A percentile compares a stretch with the other conserved stretches of the same genome.
These are phyloP conservation scores for Saturnispora halmiae DNA, from an alignment of 805 yeast genomes.

Conservation along the genomic window DNA sequence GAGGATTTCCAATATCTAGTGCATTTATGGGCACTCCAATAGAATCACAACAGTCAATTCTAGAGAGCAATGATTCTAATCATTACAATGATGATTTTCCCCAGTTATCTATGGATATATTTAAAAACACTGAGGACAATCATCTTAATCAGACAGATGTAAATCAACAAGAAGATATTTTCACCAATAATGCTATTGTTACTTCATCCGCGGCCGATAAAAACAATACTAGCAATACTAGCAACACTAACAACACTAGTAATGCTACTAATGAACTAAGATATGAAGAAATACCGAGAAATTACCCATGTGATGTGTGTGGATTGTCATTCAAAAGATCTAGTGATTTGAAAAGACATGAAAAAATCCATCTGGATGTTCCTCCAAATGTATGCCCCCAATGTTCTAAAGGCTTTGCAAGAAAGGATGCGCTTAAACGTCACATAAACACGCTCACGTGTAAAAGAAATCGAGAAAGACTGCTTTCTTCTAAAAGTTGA, in stretches of 20 bases:
- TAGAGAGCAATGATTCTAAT: not conserved
- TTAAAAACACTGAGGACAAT: conserved; percentile 1
- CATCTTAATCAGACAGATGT: too few relatives aligned
- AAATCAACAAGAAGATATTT: too few relatives aligned
- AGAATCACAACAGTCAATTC: not conserved
- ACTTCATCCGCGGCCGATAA: too few relatives aligned
- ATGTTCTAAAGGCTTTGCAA: conserved; percentile 77
- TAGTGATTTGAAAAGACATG: conserved; percentile 65
- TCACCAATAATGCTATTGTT: too few relatives aligned
- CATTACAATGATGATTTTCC: not conserved
- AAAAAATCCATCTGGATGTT: conserved; percentile 60
- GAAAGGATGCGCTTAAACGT: conserved; percentile 73
- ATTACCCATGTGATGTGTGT: conserved; percentile 48
- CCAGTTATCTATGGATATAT: conserved; percentile 1
- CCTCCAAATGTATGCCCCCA: conserved; percentile 67
- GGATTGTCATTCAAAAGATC: conserved; percentile 55
- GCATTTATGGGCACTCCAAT: not conserved
- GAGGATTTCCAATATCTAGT: conserved; percentile 34
- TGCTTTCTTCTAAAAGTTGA: conserved; percentile 15
- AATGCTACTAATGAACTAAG: conserved; percentile 13
- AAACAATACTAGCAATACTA: not conserved
- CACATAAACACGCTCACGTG: conserved; percentile 71
- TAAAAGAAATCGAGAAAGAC: conserved; percentile 55
- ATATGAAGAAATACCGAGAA: conserved; percentile 18
- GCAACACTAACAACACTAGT: too few relatives aligned